Conservation (phyloP, 73 alveolate species). For the Paramecium sonneborni region DNA sequence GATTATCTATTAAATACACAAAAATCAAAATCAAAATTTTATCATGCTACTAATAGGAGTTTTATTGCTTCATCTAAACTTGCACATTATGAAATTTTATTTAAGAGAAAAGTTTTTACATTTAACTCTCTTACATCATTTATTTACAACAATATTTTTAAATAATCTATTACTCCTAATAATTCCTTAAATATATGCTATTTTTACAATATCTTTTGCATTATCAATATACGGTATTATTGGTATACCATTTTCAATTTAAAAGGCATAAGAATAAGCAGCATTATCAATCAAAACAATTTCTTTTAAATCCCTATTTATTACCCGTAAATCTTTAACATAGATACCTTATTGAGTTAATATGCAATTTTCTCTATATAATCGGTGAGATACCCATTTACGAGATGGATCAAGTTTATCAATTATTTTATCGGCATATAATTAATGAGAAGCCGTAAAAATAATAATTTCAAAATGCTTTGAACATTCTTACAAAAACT, state of each 20-base stretch:
- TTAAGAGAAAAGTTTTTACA: neutral
- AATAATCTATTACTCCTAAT: neutral
- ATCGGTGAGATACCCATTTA: slow-evolving; percentile 67
- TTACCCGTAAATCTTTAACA: slow-evolving; percentile 70
- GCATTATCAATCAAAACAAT: slow-evolving; percentile 85
- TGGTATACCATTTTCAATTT: slow-evolving; percentile 89
- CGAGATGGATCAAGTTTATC: slow-evolving; percentile 69
- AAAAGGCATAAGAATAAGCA: slow-evolving; percentile 82
- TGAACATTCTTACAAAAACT: neutral
- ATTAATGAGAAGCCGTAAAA: slow-evolving; percentile 71
- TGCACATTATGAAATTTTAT: neutral
- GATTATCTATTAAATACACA: too few relatives aligned
- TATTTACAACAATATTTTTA: too few relatives aligned
- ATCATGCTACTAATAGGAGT: too few relatives aligned
- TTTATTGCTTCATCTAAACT: neutral
- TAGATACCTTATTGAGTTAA: slow-evolving; percentile 70
- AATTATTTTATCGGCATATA: slow-evolving; percentile 72
- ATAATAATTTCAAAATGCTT: slow-evolving; percentile 74
- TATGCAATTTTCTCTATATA: slow-evolving; percentile 71
- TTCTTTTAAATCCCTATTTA: slow-evolving; percentile 70
- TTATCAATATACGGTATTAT: slow-evolving; percentile 86
- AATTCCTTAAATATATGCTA: neutral
- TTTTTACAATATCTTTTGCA: slow-evolving; percentile 70
- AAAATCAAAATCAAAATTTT: too few relatives aligned
- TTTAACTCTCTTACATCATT: neutral